Evolutionary conservation across 441 rosid genomes (phyloP), one percentile per base, ranked within the genome.

Genomic region (Populus trichocarpa): DNA sequence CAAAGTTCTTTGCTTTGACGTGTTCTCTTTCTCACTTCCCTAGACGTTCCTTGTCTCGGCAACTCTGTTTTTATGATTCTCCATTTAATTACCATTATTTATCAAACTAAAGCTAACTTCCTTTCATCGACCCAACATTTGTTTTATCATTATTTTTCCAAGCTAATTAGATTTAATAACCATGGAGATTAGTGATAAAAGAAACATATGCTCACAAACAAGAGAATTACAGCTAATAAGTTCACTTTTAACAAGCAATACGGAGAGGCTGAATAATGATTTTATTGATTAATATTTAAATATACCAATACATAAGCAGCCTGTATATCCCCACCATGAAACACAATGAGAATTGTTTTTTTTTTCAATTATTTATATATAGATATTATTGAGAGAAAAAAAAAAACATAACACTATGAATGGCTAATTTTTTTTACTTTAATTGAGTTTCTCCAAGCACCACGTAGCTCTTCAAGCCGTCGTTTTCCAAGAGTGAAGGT

Each of bases 21-120:
- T 25, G 61, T 22, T 73, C 84, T 69, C 92, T 89, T 89, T 90
- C 90, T 80, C 90, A 75, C 87, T 89, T 88, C 87, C 92, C 91
- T 80, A 87, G 86, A 88, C 84, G 88, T 89, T 89, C 88, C 72
- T 72, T 80, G 80, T 84, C 86, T 84, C 83, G 84, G 83, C 78
- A 76, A 53, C 78, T 77, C 73, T 69, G 53, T 71, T 72, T 79
- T 46, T 66, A 3, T 53, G 30, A 35, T 61, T 5, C 68, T 32
- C 26, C 20, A n/a, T 18, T 69, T 64, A 5, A 6, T 53, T 25
- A 2, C 59, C 38, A 71, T 74, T 72, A 53, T 67, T 79, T 42
- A n/a, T 23, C 77, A 26, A 70, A 28, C 13, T 33, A 73, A 83
- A 79, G 73, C 59, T 25, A 50, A 46, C 63, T 67, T 75, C 63